These are phyloP conservation scores for Fusarium avenaceum DNA, from an alignment of 2,329 filamentous ascomycete species.

Conservation along the genomic window DNA sequence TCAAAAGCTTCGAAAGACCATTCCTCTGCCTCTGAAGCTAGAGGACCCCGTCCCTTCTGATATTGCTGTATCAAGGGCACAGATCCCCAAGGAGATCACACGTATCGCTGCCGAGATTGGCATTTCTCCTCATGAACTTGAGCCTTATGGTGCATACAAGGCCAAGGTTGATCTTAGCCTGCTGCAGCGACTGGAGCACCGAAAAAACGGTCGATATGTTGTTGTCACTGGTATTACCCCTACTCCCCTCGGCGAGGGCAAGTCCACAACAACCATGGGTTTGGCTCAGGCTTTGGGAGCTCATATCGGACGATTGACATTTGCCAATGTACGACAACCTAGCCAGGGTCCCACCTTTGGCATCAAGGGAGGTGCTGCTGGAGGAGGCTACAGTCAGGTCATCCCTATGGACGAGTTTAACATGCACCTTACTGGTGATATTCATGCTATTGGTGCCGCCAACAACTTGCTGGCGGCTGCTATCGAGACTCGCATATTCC, in stretches of 20 bases:
- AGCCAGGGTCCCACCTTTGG: constrained; percentile 98
- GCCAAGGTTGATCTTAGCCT: constrained; percentile 91
- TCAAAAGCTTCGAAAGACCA: constrained; percentile 83
- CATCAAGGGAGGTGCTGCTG: constrained; percentile 97
- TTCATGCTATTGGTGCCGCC: constrained; percentile 95
- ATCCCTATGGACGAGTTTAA: constrained; percentile 99
- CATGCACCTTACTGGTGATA: constrained; percentile 95
- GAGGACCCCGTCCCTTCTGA: constrained; percentile 90
- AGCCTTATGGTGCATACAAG: constrained; percentile 95
- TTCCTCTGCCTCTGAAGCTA: constrained; percentile 86
- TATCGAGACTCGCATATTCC: constrained; percentile 98
- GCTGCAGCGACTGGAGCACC: constrained; percentile 86
- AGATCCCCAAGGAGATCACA: constrained; percentile 92
- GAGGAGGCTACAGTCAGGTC: constrained; percentile 98
- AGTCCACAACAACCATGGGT: constrained; percentile 98
- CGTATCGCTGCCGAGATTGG: constrained; percentile 87
- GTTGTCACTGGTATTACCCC: constrained; percentile 96
- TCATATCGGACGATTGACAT: constrained; percentile 87
- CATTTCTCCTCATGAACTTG: constrained; percentile 88
- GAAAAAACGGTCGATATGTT: constrained; percentile 89
- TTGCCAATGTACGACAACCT: constrained; percentile 97
- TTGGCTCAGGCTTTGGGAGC: constrained; percentile 92
- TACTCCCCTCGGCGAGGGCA: constrained; percentile 95
- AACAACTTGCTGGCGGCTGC: constrained; percentile 97
- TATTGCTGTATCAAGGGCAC: constrained; percentile 89